phyloP scores from a whole-genome alignment of 2,329 filamentous ascomycete species.

The Fusarium brevicatenulatum region DNA sequence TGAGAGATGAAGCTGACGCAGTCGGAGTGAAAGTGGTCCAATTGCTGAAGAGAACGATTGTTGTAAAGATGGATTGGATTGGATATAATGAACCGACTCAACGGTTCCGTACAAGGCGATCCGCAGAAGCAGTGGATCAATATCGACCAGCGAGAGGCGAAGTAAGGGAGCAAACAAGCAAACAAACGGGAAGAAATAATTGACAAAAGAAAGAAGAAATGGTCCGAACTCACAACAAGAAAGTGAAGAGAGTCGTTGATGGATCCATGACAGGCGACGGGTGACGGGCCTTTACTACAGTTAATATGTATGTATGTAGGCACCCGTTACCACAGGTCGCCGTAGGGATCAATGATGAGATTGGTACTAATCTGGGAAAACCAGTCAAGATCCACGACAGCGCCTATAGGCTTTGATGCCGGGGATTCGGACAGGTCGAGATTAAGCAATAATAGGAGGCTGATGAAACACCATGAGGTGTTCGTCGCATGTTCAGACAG shows the following conservation, averaged over 20 bases:
- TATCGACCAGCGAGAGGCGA: constrained; percentile 39
- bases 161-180: constrained; percentile 23
- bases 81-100: constrained; percentile 20
- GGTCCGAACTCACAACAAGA: constrained; percentile 69
- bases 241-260: constrained; percentile 73
- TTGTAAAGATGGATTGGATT: neutral
- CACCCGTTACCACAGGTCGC: constrained; percentile 25
- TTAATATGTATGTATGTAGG: constrained; percentile 42
- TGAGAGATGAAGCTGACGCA: constrained; percentile 31
- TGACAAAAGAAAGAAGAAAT: constrained; percentile 37
- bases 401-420: constrained; percentile 35
- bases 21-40: constrained; percentile 16
- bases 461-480: constrained; percentile 42
- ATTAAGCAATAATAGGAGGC: constrained; percentile 35
- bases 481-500: constrained; percentile 41
- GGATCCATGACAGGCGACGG: constrained; percentile 61
- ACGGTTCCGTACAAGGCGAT: constrained; percentile 20
- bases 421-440: constrained; percentile 17
- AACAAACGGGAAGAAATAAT: constrained; percentile 9
- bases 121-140: constrained; percentile 15
- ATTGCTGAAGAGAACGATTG: constrained; percentile 18
- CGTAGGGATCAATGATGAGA: constrained; percentile 22
- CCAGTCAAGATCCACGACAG: constrained; percentile 39
- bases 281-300: constrained; percentile 24
- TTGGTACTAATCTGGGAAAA: constrained; percentile 25